Percentiles rank a stretch among this genome's conserved stretches.
These are phyloP conservation scores for Leccinum pachyderme DNA, from an alignment of 1,284 basidiomycete species.

Conservation along the genomic window DNA sequence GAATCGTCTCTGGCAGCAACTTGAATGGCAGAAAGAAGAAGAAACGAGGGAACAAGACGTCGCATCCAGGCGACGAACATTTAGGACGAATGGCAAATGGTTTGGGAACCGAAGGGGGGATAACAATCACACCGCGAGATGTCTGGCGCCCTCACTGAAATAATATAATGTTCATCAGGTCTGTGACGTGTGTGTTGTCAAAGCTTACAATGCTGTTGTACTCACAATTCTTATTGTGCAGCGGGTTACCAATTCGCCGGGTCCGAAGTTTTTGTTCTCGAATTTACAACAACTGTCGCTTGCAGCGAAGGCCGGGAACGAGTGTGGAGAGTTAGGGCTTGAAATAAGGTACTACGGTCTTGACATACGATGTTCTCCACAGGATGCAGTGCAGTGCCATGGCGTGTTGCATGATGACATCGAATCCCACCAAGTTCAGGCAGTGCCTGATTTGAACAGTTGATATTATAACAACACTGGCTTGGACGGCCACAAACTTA, in stretches of 20 bases:
- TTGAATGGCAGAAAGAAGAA: conserved; percentile 42
- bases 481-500: background rate
- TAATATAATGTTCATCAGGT: conserved; percentile 20
- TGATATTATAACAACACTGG: conserved; percentile 2
- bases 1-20: conserved; percentile 49
- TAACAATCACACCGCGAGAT: conserved; percentile 24
- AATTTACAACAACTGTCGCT: conserved; percentile 2
- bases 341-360: background rate
- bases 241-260: conserved; percentile 14
- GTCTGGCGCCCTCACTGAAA: conserved; percentile 5
- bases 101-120: conserved; percentile 17
- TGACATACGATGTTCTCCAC: background rate
- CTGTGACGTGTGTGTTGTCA: conserved; percentile 18
- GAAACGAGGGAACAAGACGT: conserved; percentile 43
- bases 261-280: conserved; percentile 19
- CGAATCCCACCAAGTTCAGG: background rate
- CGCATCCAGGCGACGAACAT: conserved; percentile 77
- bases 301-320: background rate
- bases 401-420: background rate
- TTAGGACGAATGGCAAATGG: conserved; percentile 24
- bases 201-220: conserved; percentile 25
- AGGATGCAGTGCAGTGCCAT: no score
- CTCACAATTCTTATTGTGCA: conserved; percentile 34
- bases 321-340: background rate
- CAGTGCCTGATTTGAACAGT: conserved; percentile 12